A percentile compares a stretch with the other conserved stretches of the same genome.
Evolutionary conservation across 805 yeast species (phyloP).

Genomic region (Cyberlindnera mrakii): DNA sequence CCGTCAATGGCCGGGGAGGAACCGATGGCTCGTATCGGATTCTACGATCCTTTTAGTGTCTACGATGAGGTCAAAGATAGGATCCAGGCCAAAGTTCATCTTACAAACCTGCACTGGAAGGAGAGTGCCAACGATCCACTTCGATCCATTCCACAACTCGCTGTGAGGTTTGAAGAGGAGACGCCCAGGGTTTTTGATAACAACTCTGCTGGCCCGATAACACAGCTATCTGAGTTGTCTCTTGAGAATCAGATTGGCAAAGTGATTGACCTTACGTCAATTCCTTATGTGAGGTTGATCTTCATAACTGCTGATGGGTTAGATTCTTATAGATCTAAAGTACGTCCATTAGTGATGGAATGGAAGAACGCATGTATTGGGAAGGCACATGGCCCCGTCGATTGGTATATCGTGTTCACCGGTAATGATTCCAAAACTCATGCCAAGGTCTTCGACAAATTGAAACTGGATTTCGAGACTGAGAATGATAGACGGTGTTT

Average conservation of each 20-base stretch:
- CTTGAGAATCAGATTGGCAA: background rate
- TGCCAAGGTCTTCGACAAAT: slow-evolving; percentile 46
- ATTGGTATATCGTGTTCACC: slow-evolving; percentile 57
- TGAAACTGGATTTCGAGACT: slow-evolving; percentile 43
- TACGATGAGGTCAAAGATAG: slow-evolving; percentile 39
- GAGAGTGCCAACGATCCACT: slow-evolving; percentile 42
- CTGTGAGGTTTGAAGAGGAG: slow-evolving; percentile 52
- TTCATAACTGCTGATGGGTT: slow-evolving; percentile 58
- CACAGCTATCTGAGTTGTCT: background rate
- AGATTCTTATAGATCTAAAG: slow-evolving; percentile 73
- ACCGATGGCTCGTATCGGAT: slow-evolving; percentile 36
- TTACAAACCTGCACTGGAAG: slow-evolving; percentile 70
- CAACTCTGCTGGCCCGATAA: background rate
- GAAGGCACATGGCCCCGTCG: slow-evolving; percentile 39
- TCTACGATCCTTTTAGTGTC: slow-evolving; percentile 70
- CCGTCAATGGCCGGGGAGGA: background rate
- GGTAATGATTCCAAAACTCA: slow-evolving; percentile 35
- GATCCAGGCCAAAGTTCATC: slow-evolving; percentile 42
- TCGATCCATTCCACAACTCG: slow-evolving; percentile 56
- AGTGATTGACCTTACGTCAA: slow-evolving; percentile 7
- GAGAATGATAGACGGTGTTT: slow-evolving; percentile 27
- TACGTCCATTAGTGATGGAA: slow-evolving; percentile 73
- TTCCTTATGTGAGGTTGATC: slow-evolving; percentile 61
- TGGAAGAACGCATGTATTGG: slow-evolving; percentile 55
- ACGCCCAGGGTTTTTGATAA: slow-evolving; percentile 33